Evolutionary conservation across 257 asterid species (phyloP), one percentile per base, ranked within the genome.

Genomic region (Solanum tarijense): DNA sequence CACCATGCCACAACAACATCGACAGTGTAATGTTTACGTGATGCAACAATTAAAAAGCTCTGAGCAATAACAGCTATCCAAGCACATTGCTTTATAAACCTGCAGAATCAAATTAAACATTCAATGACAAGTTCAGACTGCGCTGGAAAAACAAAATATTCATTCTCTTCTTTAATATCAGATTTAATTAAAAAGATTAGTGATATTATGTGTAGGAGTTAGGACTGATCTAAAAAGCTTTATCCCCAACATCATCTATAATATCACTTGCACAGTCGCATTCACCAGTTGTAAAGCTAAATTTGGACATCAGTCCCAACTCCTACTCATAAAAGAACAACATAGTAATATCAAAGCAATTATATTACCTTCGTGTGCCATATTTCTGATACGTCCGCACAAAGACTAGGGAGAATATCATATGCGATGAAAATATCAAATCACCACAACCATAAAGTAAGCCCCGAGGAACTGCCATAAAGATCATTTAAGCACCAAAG

Each of bases 1-100:
- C 93, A 96, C 99, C 99, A 97, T 90, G 99, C 99, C 90, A 97
- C 99, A 12, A 96, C 91, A 6, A 97, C 94, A 87, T 97, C 99
- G 29, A 97, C 99, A 2, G 98, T 94, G 91, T 97, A 97, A 90
- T 97, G 99, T 91, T 97, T 97, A 16, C 97, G 98, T 4, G 99
- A 96, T 60, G 99, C 99, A 71, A 97, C 90, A 38, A 97, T 97
- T 96, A 97, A 92, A 89, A 97, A 90, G 92, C 99, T 97, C 89
- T 97, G 99, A 81, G 91, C 87, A 69, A 97, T 79, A 60, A 90
- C 98, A 5, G 90, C 89, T 68, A 97, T 76, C 99, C 99, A 97
- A 21, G 98, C 98, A 76, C 92, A 87, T 86, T 93, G 96, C 93
- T 97, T 97, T 89, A 97, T 71, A 66, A 96, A 93, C 91, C 99